These are phyloP conservation scores for Linaria vulgaris DNA, from an alignment of 257 asterid genomes.

Conservation along the genomic window DNA sequence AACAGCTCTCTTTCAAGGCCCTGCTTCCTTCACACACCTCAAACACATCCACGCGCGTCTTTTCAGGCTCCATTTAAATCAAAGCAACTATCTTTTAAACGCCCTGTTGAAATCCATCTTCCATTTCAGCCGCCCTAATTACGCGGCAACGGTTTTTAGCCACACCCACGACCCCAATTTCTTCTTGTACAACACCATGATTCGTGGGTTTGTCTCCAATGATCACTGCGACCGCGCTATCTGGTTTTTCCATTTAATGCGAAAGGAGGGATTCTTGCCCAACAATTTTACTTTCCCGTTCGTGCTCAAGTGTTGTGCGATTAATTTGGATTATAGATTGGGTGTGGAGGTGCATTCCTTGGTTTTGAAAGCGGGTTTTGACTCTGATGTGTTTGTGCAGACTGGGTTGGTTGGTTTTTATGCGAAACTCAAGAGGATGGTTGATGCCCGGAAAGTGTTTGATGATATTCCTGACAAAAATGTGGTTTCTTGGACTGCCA, in stretches of 20 bases:
- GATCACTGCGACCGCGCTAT: not conserved
- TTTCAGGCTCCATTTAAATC: not conserved
- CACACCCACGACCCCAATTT: slow-evolving; percentile 12
- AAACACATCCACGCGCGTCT: slow-evolving; percentile 9
- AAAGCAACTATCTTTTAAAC: slow-evolving; percentile 10
- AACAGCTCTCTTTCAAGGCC: slow-evolving; percentile 1
- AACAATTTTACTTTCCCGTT: slow-evolving; percentile 7
- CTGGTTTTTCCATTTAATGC: not conserved
- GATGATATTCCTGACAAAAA: slow-evolving; percentile 18
- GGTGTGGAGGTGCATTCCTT: slow-evolving; percentile 6
- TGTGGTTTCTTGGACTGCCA: slow-evolving; percentile 11
- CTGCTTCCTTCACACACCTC: slow-evolving; percentile 4
- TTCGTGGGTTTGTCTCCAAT: not conserved
- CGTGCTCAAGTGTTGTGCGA: slow-evolving; percentile 6
- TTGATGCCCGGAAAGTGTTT: slow-evolving; percentile 11
- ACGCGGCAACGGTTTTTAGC: slow-evolving; percentile 1
- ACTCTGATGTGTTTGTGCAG: slow-evolving; percentile 3
- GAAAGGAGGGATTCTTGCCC: not conserved
- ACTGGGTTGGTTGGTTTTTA: slow-evolving; percentile 15
- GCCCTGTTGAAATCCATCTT: not conserved
- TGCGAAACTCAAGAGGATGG: not conserved
- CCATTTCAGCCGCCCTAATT: not conserved
- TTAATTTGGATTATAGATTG: not conserved
- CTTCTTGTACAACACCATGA: slow-evolving; percentile 10
- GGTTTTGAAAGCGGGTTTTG: slow-evolving; percentile 9